Evolutionary conservation across 176 grass and related monocot genomes (phyloP).

Genomic region (Alopecurus myosuroides): DNA sequence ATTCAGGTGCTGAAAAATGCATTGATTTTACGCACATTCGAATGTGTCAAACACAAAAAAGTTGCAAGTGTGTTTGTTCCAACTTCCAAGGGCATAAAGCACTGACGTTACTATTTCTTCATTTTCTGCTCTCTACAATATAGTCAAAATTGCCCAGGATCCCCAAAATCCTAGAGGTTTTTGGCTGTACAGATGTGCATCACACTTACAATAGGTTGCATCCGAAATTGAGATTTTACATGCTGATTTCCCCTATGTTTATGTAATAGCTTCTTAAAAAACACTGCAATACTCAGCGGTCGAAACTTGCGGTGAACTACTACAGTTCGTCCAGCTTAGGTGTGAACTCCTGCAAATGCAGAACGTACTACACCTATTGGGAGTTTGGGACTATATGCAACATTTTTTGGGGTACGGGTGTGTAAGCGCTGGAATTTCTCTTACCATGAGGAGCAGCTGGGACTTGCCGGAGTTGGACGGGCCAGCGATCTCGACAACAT

Average conservation of each 20-base stretch:
- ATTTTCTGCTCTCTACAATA: background rate
- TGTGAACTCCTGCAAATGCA: background rate
- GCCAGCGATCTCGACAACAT: constrained; percentile 85
- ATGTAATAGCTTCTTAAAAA: too few species aligned
- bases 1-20: background rate
- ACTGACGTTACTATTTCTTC: background rate
- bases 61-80: background rate
- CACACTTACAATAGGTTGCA: background rate
- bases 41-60: background rate
- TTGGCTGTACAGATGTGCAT: background rate
- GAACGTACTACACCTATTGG: background rate
- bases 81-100: background rate
- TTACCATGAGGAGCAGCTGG: constrained; percentile 76
- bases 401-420: background rate
- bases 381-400: background rate
- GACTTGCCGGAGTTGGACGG: constrained; percentile 87
- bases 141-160: background rate
- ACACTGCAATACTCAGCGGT: background rate
- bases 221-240: background rate
- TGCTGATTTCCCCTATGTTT: background rate
- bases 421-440: background rate
- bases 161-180: background rate
- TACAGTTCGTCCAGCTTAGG: background rate
- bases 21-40: background rate
- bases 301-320: background rate